Conservation (phyloP, 2,329 filamentous ascomycete species). For the Aspergillus puulaauensis region DNA sequence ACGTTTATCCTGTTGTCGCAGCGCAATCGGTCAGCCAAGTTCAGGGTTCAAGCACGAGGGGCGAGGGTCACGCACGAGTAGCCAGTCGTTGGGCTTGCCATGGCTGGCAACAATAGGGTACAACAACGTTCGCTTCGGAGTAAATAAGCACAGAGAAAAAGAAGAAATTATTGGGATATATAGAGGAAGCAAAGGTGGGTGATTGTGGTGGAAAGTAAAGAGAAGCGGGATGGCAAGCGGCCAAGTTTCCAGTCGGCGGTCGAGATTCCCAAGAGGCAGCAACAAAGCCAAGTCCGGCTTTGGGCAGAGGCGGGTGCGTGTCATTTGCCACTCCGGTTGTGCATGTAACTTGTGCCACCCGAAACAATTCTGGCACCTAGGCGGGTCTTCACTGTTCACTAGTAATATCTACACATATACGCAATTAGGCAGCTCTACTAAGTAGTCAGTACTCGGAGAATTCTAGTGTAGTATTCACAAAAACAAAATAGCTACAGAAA, state of each 20-base stretch:
- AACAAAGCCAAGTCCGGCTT: conserved; percentile 8
- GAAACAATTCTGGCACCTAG: background rate
- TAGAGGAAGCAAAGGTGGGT: conserved; percentile 5
- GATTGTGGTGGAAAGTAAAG: conserved; percentile 9
- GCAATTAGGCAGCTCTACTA: background rate
- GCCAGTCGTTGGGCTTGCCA: conserved; percentile 44
- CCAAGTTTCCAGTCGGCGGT: conserved; percentile 15
- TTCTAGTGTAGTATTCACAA: conserved; percentile 1
- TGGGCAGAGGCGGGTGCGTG: conserved; percentile 11
- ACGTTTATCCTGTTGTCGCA: conserved; percentile 62
- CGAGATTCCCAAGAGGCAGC: conserved; percentile 8
- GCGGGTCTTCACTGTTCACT: background rate
- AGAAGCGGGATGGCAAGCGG: conserved; percentile 19
- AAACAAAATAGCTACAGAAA: conserved; percentile 35
- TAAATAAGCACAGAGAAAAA: conserved; percentile 2
- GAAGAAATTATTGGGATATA: background rate
- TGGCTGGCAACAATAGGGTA: conserved; percentile 34
- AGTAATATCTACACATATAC: background rate
- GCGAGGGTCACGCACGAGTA: conserved; percentile 44
- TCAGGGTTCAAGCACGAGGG: conserved; percentile 24
- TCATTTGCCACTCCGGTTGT: background rate
- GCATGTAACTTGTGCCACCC: background rate
- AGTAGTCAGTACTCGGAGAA: too few relatives aligned
- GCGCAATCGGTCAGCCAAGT: conserved; percentile 23
- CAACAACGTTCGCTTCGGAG: conserved; percentile 14